phyloP scores from a whole-genome alignment of 164 flowering plant genomes.

The Tetrastigma voinierianum region DNA sequence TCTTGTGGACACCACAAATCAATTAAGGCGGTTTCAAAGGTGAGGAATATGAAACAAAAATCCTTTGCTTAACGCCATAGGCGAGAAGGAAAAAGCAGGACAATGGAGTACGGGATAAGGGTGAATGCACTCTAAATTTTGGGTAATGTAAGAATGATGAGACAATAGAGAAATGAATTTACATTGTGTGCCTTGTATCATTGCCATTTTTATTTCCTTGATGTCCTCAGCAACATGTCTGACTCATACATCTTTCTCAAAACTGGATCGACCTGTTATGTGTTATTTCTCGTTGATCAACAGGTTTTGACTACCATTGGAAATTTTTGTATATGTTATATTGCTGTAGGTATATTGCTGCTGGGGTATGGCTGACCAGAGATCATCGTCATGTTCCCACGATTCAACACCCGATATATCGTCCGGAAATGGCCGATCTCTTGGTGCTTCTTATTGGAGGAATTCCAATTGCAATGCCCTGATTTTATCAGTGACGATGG shows the following conservation, averaged over 20 bases:
- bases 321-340: slow-evolving; percentile 73
- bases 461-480: slow-evolving; percentile 81
- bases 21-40: slow-evolving; percentile 65
- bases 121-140: neutral
- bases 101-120: neutral
- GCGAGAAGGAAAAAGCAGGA: neutral
- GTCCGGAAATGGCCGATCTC: slow-evolving; percentile 69
- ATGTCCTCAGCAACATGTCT: too few species aligned
- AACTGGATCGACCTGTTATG: too few species aligned
- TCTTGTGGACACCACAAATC: slow-evolving; percentile 56
- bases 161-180: too few species aligned
- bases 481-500: slow-evolving; percentile 74
- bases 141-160: too few species aligned
- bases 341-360: slow-evolving; percentile 73
- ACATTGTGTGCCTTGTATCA: too few species aligned
- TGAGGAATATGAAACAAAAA: slow-evolving; percentile 6
- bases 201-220: too few species aligned
- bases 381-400: slow-evolving; percentile 74
- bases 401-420: slow-evolving; percentile 57
- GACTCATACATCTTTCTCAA: too few species aligned
- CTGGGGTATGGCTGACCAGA: too few species aligned
- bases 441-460: too few species aligned
- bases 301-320: slow-evolving; percentile 75
- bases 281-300: too few species aligned
- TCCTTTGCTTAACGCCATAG: neutral